phyloP scores from a whole-genome alignment of 495 filamentous ascomycete species.

The Corynascus novoguineensis region DNA sequence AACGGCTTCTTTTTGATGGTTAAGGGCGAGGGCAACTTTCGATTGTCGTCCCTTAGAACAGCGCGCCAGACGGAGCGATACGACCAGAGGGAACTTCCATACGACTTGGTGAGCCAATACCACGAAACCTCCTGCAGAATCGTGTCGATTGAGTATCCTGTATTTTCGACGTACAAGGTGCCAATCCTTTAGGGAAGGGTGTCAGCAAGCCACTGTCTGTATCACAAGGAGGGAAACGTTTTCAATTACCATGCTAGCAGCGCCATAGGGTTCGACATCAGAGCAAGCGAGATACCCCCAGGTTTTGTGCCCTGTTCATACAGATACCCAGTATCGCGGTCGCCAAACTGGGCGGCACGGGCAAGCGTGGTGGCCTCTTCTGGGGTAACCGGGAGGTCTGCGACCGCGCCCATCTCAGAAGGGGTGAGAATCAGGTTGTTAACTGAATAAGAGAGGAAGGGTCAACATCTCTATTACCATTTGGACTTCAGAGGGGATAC shows the following conservation, averaged over 20 bases:
- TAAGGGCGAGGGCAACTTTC: neutral
- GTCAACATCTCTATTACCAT: too few species aligned
- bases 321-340: slow-evolving; percentile 47
- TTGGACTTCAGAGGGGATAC: neutral
- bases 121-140: neutral
- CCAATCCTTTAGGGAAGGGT: neutral
- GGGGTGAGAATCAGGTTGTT: slow-evolving; percentile 26
- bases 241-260: slow-evolving; percentile 53
- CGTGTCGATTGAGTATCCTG: neutral
- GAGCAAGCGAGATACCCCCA: slow-evolving; percentile 51
- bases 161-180: neutral
- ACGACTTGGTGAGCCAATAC: neutral
- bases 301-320: slow-evolving; percentile 55
- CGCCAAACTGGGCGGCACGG: slow-evolving; percentile 2
- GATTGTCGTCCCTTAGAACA: neutral
- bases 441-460: slow-evolving; percentile 11
- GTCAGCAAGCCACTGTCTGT: neutral
- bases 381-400: slow-evolving; percentile 9
- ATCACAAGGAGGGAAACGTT: neutral
- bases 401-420: slow-evolving; percentile 9
- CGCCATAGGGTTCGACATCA: slow-evolving; percentile 54
- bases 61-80: neutral
- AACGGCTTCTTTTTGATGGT: neutral
- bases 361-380: slow-evolving; percentile 13
- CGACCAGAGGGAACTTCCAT: neutral